Base-by-base conservation (phyloP, 805 yeast species). In the Candida ulmi region DNA sequence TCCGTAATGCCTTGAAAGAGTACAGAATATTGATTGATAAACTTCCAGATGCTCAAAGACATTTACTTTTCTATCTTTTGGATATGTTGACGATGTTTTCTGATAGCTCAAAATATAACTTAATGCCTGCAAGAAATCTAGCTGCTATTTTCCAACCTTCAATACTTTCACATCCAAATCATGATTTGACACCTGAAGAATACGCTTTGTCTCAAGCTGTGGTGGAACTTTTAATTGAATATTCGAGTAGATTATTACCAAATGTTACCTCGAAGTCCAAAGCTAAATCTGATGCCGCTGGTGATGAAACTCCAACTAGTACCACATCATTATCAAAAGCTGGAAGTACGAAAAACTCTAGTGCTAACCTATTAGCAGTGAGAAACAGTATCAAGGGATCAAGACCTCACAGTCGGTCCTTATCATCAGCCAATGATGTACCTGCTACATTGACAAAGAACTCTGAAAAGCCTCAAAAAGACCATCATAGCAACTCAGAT, bases 111-210 rank as follows among this genome's bases (percentile, higher is more conserved):
- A 76, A 74, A 36, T 76, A 76, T 43, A 93, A 90, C 58, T 68
- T 87, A 47, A 93, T 93, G 99, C 80, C 96, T 2, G 86, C 95
- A 1, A 76, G 88, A 51, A 93, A 93, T 58, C 67, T 93, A 47
- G 95, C 98, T 1, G 96, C 98, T 2, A 86, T 93, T 41, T 93
- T 93, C 66, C 99, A 93, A 64, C 98, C 99, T 3, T 85, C 96
- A n/a, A 79, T 93, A 15, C 68, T 93, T 38, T 84, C 95, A 9
- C 98, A 91, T 60, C 95, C 96, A 5, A 75, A 73, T 48, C 97
- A 93, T 60, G 96, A 90, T 57, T 77, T 91, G 80, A 77, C 83
- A 31, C 97, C 97, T 1, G 87, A 80, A 25, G 97, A 93, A 61
- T 90, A 90, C 63, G 91, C 86, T 11, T 64, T 88, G 27, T 85